phyloP scores from a whole-genome alignment of 352 stramenopile species.

The Thraustochytrium sp. region DNA sequence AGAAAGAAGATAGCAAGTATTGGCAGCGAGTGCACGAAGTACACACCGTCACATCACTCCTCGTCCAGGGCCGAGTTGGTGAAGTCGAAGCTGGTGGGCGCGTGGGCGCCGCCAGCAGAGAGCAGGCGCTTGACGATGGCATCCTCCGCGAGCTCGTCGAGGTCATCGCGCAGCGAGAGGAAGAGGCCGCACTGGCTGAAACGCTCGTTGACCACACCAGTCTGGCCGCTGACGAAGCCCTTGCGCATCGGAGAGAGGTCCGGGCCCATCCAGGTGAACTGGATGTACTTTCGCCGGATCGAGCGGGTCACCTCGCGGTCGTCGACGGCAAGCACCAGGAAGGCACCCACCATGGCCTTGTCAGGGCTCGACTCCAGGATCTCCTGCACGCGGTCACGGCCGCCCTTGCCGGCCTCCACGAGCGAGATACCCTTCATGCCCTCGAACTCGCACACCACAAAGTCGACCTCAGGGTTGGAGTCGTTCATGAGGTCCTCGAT shows the following conservation, averaged over 20 bases:
- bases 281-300: conserved; percentile 40
- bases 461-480: conserved; percentile 26
- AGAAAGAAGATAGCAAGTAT: too few relatives aligned
- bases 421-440: conserved; percentile 8
- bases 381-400: conserved; percentile 10
- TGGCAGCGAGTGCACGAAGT: too few relatives aligned
- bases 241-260: conserved; percentile 16
- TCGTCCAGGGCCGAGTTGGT: conserved; percentile 15
- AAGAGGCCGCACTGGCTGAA: conserved; percentile 1
- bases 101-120: not conserved
- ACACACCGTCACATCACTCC: too few relatives aligned
- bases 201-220: not conserved
- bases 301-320: conserved; percentile 29
- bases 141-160: conserved; percentile 16
- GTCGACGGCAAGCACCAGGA: conserved; percentile 1
- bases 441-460: conserved; percentile 30
- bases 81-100: conserved; percentile 38
- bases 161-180: conserved; percentile 18
- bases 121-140: conserved; percentile 1
- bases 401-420: conserved; percentile 10
- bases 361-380: conserved; percentile 7
- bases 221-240: conserved; percentile 19
- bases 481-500: conserved; percentile 40
- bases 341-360: conserved; percentile 32
- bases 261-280: conserved; percentile 26